Base-by-base conservation (phyloP, 2,329 filamentous ascomycete species). In the Trichoderma arundinaceum region DNA sequence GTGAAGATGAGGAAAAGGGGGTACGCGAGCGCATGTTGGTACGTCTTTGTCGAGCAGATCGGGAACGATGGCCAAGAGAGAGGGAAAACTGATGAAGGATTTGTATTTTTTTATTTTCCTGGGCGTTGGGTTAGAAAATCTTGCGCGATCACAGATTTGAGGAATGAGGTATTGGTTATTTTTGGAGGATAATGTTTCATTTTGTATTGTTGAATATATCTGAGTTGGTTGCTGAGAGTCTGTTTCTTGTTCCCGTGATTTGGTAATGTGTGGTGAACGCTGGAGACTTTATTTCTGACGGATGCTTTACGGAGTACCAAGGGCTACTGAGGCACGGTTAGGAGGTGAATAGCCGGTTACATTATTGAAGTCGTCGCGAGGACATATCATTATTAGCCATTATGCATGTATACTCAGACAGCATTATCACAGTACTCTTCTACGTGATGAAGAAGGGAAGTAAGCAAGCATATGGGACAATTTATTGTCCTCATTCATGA, bases 81-180 rank as follows among this genome's bases (percentile, higher is more conserved):
- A 22, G 44, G 33, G 4, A 43, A 49, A 49, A 8, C 28, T 51
- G 1, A 9, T 12, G 35, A 28, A 53, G 48, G 10, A 1, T 9
- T 22, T 28, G 12, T 44, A 5, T 38, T 15, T 44, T 35, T 35
- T 35, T 35, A 5, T 35, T 35, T 35, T 35, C n/a, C 19, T 19
- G 35, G 49, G 59, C 59, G 49, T 63, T 63, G 17, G 59, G 49
- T 35, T 44, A 54, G 28, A 51, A 63, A 54, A 22, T 17, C 39
- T 38, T 22, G 39, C 32, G 32, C 28, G 32, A 43, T 17, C 32
- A 22, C 38, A 63, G 39, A 38, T 46, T 15, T 41, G 59, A 38
- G 32, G 9, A 39, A 52, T 22, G 46, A 38, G n/a, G 39, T n/a
- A n/a, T 9, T 38, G 17, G 12, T 54, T 28, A 22, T 35, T 32